Evolutionary conservation across 2,329 filamentous ascomycete species (phyloP).

Genomic region (Aspergillus sp.): DNA sequence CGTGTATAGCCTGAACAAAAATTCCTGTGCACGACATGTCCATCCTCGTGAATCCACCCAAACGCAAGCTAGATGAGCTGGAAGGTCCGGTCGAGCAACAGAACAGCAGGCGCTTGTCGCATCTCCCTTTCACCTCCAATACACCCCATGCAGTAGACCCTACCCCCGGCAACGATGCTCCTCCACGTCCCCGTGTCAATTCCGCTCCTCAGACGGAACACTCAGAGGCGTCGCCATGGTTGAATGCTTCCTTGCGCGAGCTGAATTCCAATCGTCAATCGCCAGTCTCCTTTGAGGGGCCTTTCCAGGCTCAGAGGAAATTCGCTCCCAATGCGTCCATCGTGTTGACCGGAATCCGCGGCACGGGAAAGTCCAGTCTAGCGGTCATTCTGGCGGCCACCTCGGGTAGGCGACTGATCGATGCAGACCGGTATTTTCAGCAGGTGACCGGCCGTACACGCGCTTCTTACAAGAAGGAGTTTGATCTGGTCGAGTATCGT

Average conservation of each 20-base stretch:
- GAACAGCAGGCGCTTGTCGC: constrained; percentile 9
- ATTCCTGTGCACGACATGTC: constrained; percentile 28
- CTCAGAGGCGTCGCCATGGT: constrained; percentile 22
- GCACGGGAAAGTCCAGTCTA: constrained; percentile 73
- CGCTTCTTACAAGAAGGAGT: constrained; percentile 62
- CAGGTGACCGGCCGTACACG: constrained; percentile 64
- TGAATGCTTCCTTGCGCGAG: constrained; percentile 24
- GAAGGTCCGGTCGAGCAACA: constrained; percentile 24
- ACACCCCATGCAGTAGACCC: not conserved
- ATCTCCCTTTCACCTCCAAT: not conserved
- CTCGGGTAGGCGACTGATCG: constrained; percentile 67
- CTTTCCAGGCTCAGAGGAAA: constrained; percentile 30
- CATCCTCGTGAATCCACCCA: constrained; percentile 33
- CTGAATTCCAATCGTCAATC: constrained; percentile 33
- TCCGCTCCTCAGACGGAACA: constrained; percentile 17
- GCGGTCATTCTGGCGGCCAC: constrained; percentile 74
- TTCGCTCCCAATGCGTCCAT: constrained; percentile 69
- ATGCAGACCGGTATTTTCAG: constrained; percentile 69
- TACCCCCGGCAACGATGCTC: not conserved
- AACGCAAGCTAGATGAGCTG: constrained; percentile 35
- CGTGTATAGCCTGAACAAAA: not conserved
- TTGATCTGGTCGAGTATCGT: constrained; percentile 65
- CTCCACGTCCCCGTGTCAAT: not conserved
- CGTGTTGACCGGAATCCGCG: constrained; percentile 71
- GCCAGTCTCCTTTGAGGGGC: constrained; percentile 28